phyloP scores from a whole-genome alignment of 495 filamentous ascomycete genomes.

The Penicillium turbatum region DNA sequence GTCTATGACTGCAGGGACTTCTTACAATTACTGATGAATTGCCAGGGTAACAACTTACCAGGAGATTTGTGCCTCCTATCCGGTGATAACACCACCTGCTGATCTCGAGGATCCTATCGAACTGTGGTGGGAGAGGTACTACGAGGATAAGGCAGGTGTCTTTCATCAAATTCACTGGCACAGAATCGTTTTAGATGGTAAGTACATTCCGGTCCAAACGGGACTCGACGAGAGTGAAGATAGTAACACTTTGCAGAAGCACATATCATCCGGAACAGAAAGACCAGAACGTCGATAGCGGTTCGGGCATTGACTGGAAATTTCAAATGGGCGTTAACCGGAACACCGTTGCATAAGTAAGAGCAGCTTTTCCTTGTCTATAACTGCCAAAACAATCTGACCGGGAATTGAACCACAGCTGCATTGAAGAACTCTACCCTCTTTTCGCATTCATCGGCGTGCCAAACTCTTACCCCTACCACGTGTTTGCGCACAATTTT shows the following conservation, averaged over 20 bases:
- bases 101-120: background rate
- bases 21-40: background rate
- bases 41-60: background rate
- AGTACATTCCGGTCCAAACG: background rate
- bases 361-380: background rate
- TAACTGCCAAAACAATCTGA: background rate
- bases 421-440: background rate
- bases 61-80: background rate
- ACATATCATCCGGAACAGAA: background rate
- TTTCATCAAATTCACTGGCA: background rate
- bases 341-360: background rate
- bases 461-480: background rate
- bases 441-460: background rate
- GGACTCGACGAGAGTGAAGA: background rate
- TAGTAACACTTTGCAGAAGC: background rate
- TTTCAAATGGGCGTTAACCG: background rate
- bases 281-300: background rate
- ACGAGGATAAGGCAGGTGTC: background rate
- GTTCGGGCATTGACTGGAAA: background rate
- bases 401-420: background rate
- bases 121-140: background rate
- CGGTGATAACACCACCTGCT: background rate
- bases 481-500: background rate
- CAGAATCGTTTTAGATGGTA: background rate
- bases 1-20: background rate